These are phyloP conservation scores for Aspergillus egyptiacus DNA, from an alignment of 495 filamentous ascomycete genomes.

Conservation along the genomic window DNA sequence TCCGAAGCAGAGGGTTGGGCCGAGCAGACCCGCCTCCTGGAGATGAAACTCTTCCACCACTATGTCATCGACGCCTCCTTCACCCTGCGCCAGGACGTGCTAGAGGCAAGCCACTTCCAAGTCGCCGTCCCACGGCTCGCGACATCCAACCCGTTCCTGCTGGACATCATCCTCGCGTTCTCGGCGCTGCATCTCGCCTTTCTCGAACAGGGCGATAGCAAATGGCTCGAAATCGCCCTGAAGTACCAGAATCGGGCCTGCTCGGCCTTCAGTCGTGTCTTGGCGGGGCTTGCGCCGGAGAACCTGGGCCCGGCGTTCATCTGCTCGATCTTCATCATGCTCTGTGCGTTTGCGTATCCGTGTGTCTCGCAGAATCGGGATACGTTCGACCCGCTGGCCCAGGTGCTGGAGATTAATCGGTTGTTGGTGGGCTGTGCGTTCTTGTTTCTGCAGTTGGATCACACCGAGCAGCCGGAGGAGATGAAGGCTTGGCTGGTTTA, in stretches of 20 bases:
- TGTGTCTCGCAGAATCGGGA: slow-evolving; percentile 27
- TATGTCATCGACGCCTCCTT: slow-evolving; percentile 32
- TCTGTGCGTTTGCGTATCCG: slow-evolving; percentile 32
- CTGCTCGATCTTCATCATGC: slow-evolving; percentile 36
- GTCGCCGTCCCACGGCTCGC: slow-evolving; percentile 41
- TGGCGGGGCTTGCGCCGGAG: slow-evolving; percentile 23
- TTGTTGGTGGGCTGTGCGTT: slow-evolving; percentile 32
- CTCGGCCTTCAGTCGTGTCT: slow-evolving; percentile 26
- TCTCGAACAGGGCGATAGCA: slow-evolving; percentile 26
- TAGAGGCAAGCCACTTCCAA: slow-evolving; percentile 35
- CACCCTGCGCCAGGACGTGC: slow-evolving; percentile 24
- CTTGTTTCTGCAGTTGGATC: slow-evolving; percentile 26
- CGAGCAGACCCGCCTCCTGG: slow-evolving; percentile 28
- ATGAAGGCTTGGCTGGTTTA: slow-evolving; percentile 27
- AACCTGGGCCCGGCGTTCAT: slow-evolving; percentile 35
- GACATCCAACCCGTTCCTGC: slow-evolving; percentile 36
- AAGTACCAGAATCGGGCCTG: slow-evolving; percentile 35
- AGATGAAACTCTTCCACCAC: slow-evolving; percentile 37
- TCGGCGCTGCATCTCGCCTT: slow-evolving; percentile 43
- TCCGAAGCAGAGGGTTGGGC: slow-evolving; percentile 13
- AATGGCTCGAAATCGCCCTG: slow-evolving; percentile 31
- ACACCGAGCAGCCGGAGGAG: slow-evolving; percentile 20
- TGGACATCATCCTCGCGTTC: slow-evolving; percentile 44
- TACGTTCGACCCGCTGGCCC: slow-evolving; percentile 24
- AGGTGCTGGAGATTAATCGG: slow-evolving; percentile 31